Base-by-base conservation (phyloP, 805 yeast species). In the Clavispora santaluciae region DNA sequence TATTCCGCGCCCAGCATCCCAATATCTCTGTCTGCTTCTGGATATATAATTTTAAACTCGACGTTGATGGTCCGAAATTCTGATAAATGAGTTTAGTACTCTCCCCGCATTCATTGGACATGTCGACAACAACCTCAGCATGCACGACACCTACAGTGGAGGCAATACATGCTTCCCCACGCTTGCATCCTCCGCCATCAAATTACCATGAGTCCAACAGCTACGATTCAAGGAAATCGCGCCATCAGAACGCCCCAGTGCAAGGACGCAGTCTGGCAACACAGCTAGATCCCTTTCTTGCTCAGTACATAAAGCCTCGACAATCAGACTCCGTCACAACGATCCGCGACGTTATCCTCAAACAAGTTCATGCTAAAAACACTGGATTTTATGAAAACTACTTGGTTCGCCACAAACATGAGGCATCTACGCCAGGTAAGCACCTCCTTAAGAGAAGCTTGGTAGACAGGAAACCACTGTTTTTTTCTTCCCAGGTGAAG, bases 331-430 rank as follows among this genome's bases (percentile, higher is more conserved):
- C n/a, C n/a, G n/a, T n/a, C n/a, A n/a, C n/a, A n/a, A n/a, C n/a
- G n/a, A n/a, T n/a, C n/a, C 42, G 45, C 41, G 33, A 33, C 11
- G 39, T 44, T 10, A 43, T 49, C 34, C 39, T 43, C 29, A 44
- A 39, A 17, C 48, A 42, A 23, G 40, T 40, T 16, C 45, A 39
- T 20, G 34, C 36, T 30, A 41, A 41, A 23, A 39, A 48, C 34
- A 45, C 40, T 28, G 51, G 44, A 25, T 51, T 43, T 42, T 49
- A 49, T 28, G 45, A 47, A 20, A 38, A 43, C 31, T 51, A 51
- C 37, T 36, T 51, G 23, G 44, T 40, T 8, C 12, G 5, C 7
- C 13, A 16, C 22, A 17, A 30, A 10, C 12, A 22, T n/a, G 28
- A 30, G 15, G 20, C 16, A 6, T 8, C 35, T 13, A n/a, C 25